phyloP scores from a whole-genome alignment of 257 asterid species.

The Leonotis leonurus region DNA sequence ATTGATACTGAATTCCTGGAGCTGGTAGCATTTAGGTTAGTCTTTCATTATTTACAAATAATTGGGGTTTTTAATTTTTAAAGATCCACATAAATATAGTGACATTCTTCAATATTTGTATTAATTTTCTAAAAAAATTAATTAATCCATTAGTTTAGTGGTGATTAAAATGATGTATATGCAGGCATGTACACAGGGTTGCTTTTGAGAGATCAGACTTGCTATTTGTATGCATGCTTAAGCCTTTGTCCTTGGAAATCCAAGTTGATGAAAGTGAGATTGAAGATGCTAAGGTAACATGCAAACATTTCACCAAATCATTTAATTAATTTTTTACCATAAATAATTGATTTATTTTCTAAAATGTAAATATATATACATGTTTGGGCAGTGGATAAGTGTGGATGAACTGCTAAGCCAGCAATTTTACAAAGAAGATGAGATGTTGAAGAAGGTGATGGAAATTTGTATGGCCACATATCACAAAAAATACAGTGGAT shows the following conservation, averaged over 20 bases:
- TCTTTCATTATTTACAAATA: neutral
- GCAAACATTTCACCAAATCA: neutral
- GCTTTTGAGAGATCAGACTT: slow-evolving; percentile 40
- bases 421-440: slow-evolving; percentile 29
- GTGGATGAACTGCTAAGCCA: slow-evolving; percentile 27
- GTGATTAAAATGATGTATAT: neutral
- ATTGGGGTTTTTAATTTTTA: too few relatives aligned
- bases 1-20: slow-evolving; percentile 27
- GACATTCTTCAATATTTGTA: too few relatives aligned
- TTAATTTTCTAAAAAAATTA: too few relatives aligned
- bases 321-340: neutral
- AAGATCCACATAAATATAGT: too few relatives aligned
- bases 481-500: slow-evolving; percentile 17
- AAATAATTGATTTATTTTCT: neutral
- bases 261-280: slow-evolving; percentile 30
- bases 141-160: too few relatives aligned
- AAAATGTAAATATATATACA: neutral
- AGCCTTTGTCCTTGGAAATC: slow-evolving; percentile 33
- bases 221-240: slow-evolving; percentile 41
- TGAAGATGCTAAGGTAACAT: slow-evolving; percentile 31
- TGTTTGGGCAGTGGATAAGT: slow-evolving; percentile 24
- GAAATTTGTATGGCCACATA: slow-evolving; percentile 25
- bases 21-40: slow-evolving; percentile 31
- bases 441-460: slow-evolving; percentile 28
- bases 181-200: slow-evolving; percentile 37